These are phyloP conservation scores for Phalaenopsis aphrodite DNA, from an alignment of 106 monocot genomes.

Conservation along the genomic window DNA sequence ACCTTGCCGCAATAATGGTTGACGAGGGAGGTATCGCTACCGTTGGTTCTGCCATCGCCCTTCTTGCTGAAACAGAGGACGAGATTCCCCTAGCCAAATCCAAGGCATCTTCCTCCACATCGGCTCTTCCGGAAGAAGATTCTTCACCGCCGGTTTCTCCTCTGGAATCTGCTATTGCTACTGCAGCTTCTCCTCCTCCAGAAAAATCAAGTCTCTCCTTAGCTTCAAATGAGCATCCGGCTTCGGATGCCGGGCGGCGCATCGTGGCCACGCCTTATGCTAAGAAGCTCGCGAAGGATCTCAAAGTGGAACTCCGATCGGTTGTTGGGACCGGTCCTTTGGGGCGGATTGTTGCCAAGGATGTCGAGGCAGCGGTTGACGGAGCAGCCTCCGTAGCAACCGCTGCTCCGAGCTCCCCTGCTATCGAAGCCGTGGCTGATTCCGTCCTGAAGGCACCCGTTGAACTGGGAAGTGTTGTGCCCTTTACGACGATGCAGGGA, in stretches of 20 bases:
- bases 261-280: conserved; percentile 87
- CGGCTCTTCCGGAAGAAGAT: conserved; percentile 3
- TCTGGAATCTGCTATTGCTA: not conserved
- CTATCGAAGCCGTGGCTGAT: conserved; percentile 14
- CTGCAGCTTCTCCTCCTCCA: conserved; percentile 8
- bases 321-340: conserved; percentile 66
- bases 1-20: conserved; percentile 57
- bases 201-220: not conserved
- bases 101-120: conserved; percentile 14
- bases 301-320: conserved; percentile 49
- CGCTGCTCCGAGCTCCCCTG: not conserved
- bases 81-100: conserved; percentile 45
- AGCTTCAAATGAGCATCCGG: conserved; percentile 28
- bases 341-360: conserved; percentile 91
- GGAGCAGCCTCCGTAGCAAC: conserved; percentile 26
- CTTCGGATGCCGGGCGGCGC: conserved; percentile 41
- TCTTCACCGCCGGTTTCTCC: not conserved
- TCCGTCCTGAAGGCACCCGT: conserved; percentile 3
- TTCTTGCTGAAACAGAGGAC: conserved; percentile 58
- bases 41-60: conserved; percentile 70
- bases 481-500: conserved; percentile 88
- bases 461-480: conserved; percentile 52
- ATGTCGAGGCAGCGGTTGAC: conserved; percentile 71
- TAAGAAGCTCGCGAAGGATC: conserved; percentile 87
- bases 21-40: conserved; percentile 41